A percentile compares a stretch with the other conserved stretches of the same genome.
Evolutionary conservation across 225 moss, liverwort and hornwort species (phyloP).

Genomic region (Rhytidiadelphus loreus): DNA sequence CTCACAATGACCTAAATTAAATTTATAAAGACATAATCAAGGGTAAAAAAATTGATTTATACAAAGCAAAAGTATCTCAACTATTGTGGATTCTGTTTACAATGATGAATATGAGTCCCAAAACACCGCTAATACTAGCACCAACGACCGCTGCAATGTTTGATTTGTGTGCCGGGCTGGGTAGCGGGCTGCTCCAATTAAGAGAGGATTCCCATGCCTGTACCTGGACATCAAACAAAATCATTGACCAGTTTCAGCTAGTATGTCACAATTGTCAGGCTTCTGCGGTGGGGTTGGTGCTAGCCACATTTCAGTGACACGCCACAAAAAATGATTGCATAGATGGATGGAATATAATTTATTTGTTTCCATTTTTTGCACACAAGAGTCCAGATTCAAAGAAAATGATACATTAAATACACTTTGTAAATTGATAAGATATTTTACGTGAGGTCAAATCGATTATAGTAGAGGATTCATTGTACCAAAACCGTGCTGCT

Average conservation of each 20-base stretch:
- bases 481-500: background rate
- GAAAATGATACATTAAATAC: background rate
- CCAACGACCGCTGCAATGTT: background rate
- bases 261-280: background rate
- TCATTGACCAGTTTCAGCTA: background rate
- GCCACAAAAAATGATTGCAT: background rate
- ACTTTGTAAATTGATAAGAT: background rate
- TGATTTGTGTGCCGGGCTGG: background rate
- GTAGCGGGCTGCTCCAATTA: background rate
- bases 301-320: background rate
- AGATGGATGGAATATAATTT: background rate
- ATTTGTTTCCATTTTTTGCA: background rate
- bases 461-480: background rate
- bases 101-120: background rate
- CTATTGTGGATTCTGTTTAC: background rate
- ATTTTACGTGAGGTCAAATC: no score
- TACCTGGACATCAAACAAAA: background rate
- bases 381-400: no score
- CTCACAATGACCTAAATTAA: background rate
- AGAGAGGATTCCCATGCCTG: background rate
- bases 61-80: background rate
- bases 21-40: background rate
- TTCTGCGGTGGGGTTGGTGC: background rate
- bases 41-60: background rate
- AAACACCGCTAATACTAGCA: background rate